phyloP scores from a whole-genome alignment of 1,284 basidiomycete genomes.

The Heterobasidion parviporum region DNA sequence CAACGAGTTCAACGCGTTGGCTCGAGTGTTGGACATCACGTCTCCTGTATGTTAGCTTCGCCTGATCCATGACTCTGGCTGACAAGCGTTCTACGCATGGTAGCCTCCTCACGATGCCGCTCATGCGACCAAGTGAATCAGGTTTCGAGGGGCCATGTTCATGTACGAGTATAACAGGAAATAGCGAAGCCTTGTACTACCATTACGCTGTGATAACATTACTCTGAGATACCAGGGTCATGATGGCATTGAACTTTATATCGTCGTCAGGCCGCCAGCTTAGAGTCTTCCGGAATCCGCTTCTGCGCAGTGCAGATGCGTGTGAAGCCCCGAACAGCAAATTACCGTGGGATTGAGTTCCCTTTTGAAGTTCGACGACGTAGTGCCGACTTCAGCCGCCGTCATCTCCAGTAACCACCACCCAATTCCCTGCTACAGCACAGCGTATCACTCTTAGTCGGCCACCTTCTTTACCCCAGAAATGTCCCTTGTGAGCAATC shows the following conservation, averaged over 20 bases:
- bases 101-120: slow-evolving; percentile 2
- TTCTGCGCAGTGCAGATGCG: too few relatives aligned
- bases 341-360: background rate
- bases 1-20: slow-evolving; percentile 45
- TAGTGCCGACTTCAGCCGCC: background rate
- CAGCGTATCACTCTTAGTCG: background rate
- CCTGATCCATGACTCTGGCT: background rate
- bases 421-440: background rate
- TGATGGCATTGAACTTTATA: too few relatives aligned
- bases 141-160: too few relatives aligned
- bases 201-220: too few relatives aligned
- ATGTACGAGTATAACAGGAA: too few relatives aligned
- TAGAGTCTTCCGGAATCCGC: too few relatives aligned
- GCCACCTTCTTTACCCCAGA: background rate
- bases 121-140: slow-evolving; percentile 5
- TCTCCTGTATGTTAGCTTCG: slow-evolving; percentile 21
- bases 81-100: background rate
- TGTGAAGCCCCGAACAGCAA: background rate
- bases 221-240: too few relatives aligned
- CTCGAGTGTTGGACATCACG: slow-evolving; percentile 35
- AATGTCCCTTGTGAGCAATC: background rate
- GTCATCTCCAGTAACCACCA: background rate
- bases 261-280: too few relatives aligned
- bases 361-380: background rate
- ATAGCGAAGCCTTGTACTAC: too few relatives aligned